Base-by-base conservation (phyloP, 345 rosid species). In the Lagerstroemia speciosa region DNA sequence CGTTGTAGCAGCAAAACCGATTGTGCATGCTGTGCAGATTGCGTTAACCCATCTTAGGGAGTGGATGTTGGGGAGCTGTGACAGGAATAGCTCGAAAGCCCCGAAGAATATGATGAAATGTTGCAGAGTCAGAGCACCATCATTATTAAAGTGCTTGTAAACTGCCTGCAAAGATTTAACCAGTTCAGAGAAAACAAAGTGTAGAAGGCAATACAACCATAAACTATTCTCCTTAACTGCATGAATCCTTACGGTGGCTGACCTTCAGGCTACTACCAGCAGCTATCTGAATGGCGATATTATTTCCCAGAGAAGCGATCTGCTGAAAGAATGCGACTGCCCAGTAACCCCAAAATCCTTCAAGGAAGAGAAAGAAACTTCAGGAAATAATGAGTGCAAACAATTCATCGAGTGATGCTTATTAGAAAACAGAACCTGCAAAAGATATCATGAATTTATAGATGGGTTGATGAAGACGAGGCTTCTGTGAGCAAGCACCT, bases 271-370 rank as follows among this genome's bases (percentile, higher is more conserved):
- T 79, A 76, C 82, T 82, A 8, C 86, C 89, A 32, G 85, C 82
- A 41, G 87, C 85, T 66, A 78, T 83, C 83, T 85, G 85, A 75
- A 85, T 75, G 65, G 85, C 82, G 38, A 81, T 74, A 71, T 81
- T 85, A 68, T 83, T 83, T 72, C 86, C 89, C 72, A 83, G 53
- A 22, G 86, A 85, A 75, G 89, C 89, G 14, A 80, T 82, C 84
- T 76, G 85, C 79, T 79, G 87, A 68, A 83, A 83, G 67, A 79
- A 79, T 34, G 84, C 85, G 70, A 81, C 60, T 55, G 75, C 81
- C 78, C 83, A 83, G 67, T 74, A 83, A 65, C 86, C 86, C 85
- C 84, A 68, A 72, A 73, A 76, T 60, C 85, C 89, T 81, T 74
- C 77, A 79, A 73, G 57, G 81, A 61, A 32, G 43, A 67, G 57